A percentile compares a stretch with the other conserved stretches of the same genome.
These are phyloP conservation scores for Yarrowia osloensis DNA, from an alignment of 805 yeast species.

Conservation along the genomic window DNA sequence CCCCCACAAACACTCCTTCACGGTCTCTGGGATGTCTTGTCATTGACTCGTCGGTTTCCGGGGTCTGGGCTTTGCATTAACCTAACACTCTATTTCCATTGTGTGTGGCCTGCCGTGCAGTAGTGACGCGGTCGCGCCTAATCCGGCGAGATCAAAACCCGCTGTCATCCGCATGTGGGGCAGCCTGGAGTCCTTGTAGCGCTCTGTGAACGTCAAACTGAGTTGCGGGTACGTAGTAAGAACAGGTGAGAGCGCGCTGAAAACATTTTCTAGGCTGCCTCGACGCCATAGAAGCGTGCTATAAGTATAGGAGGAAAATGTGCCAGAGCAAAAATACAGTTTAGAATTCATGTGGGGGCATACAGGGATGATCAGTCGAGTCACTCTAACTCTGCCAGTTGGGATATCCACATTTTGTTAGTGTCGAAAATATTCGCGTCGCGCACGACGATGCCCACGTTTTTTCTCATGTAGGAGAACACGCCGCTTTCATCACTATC, in stretches of 20 bases:
- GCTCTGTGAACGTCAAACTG: too few relatives aligned
- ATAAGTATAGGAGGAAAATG: too few relatives aligned
- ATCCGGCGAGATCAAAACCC: neutral
- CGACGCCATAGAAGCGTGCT: neutral
- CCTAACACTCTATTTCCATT: neutral
- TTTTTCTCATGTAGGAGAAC: too few relatives aligned
- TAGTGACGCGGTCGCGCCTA: neutral
- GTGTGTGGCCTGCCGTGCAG: neutral
- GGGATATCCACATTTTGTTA: too few relatives aligned
- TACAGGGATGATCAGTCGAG: neutral
- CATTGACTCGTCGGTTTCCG: too few relatives aligned
- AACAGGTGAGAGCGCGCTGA: too few relatives aligned
- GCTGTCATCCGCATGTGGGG: neutral
- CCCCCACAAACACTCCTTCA: too few relatives aligned
- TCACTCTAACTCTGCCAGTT: neutral
- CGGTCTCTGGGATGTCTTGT: too few relatives aligned
- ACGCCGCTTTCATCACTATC: too few relatives aligned
- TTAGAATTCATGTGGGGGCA: neutral
- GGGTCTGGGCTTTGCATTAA: neutral
- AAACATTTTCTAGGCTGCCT: neutral
- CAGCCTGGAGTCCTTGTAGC: too few relatives aligned
- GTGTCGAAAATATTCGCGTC: neutral
- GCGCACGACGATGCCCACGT: neutral
- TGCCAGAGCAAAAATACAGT: neutral
- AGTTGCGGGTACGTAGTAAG: neutral